Base-by-base conservation (phyloP, 768 basidiomycete species). In the Crepidotus variabilis region DNA sequence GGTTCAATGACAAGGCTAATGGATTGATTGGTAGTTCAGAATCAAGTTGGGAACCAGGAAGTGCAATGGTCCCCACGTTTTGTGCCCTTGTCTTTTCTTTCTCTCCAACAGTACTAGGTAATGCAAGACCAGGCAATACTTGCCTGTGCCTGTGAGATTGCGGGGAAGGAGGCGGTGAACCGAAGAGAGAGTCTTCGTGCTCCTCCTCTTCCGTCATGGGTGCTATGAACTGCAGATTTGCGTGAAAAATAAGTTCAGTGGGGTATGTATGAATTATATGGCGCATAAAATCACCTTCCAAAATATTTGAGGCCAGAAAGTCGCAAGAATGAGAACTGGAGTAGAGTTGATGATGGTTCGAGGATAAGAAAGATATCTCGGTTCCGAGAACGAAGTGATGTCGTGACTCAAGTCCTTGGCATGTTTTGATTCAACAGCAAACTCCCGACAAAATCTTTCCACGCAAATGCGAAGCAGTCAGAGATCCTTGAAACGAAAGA, bases 31-130 rank as follows among this genome's bases (percentile, higher is more conserved):
- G 81, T 75, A 86, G 80, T 91, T 92, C 87, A 91, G 88, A 88
- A 88, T 77, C 78, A 72, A 76, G 79, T 78, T 88, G 90, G 89
- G 88, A 89, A 84, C 90, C 90, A 91, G 88, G 88, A 90, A 92
- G 90, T 92, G 90, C 90, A 92, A 91, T 91, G 88, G 90, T 87
- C 90, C 89, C 90, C 90, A 92, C 90, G 83, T 92, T 91, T 88
- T 88, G 80, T 85, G 79, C 74, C 72, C 75, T 71, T 71, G 65
- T 64, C 65, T 64, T 60, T 54, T 61, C 66, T 63, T 58, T 59
- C 61, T 57, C 60, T 64, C 57, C 66, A 62, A 35, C 47, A 63
- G 58, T 69, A 64, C 78, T 75, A 64, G 86, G 84, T 49, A 88
- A 75, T 52, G 85, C 85, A 68, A 85, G 72, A 48, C 69, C 67